These are phyloP conservation scores for Nakaseomyces delphensis DNA, from an alignment of 1,139 yeast species.

Conservation along the genomic window DNA sequence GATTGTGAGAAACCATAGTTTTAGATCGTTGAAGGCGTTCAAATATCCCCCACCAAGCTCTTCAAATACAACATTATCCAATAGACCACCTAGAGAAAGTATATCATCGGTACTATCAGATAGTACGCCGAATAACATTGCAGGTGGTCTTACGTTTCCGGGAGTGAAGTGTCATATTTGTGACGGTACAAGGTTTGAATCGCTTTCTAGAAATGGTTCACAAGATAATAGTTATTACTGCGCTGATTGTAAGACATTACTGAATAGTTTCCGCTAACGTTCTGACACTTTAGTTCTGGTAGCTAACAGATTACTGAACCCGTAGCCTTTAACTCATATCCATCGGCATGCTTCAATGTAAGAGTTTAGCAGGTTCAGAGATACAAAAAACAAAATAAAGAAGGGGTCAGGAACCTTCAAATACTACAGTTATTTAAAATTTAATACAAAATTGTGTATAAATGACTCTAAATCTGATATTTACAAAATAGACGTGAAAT, in stretches of 20 bases:
- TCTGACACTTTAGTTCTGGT: too few relatives aligned
- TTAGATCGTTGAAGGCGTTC: constrained; percentile 4
- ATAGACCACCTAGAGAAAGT: constrained; percentile 11
- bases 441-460: too few relatives aligned
- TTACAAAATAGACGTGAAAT: too few relatives aligned
- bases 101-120: constrained; percentile 9
- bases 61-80: constrained; percentile 7
- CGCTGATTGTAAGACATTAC: constrained; percentile 33
- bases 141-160: constrained; percentile 9
- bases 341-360: too few relatives aligned
- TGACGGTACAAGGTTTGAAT: constrained; percentile 31
- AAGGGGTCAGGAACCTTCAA: too few relatives aligned
- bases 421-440: too few relatives aligned
- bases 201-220: constrained; percentile 11
- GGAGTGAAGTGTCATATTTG: constrained; percentile 32
- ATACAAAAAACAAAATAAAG: too few relatives aligned
- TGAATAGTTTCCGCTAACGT: constrained; percentile 21
- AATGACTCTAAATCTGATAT: too few relatives aligned
- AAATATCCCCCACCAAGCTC: constrained; percentile 1
- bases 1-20: constrained; percentile 3
- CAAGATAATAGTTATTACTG: constrained; percentile 21
- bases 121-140: not conserved
- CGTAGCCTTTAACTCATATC: too few relatives aligned
- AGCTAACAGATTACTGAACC: too few relatives aligned
- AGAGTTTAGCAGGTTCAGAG: too few relatives aligned